A percentile compares a stretch with the other conserved stretches of the same genome.
Evolutionary conservation across 2,329 filamentous ascomycete species (phyloP).

Genomic region (Penicillium capsulatum): DNA sequence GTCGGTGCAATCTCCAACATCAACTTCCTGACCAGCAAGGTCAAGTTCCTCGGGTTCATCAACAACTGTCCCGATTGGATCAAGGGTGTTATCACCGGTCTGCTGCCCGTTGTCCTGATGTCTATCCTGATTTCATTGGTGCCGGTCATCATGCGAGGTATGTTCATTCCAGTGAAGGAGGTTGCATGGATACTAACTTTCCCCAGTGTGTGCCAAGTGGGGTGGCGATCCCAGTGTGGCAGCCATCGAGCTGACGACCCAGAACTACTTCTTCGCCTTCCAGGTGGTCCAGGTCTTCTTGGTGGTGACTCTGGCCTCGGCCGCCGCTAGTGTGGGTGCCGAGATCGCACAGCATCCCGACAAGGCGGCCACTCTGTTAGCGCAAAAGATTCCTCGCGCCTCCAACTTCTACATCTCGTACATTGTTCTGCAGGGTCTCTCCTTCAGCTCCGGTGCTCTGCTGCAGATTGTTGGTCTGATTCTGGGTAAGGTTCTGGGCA

Average conservation of each 20-base stretch:
- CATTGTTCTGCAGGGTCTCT: constrained; percentile 86
- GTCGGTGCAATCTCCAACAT: constrained; percentile 87
- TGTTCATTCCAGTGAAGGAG: constrained; percentile 36
- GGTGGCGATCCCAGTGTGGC: constrained; percentile 76
- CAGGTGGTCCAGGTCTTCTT: constrained; percentile 84
- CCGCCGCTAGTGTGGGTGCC: constrained; percentile 66
- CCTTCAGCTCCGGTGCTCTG: constrained; percentile 68
- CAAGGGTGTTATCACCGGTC: constrained; percentile 75
- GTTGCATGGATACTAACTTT: constrained; percentile 7
- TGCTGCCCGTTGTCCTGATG: constrained; percentile 74
- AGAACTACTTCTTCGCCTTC: constrained; percentile 76
- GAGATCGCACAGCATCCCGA: constrained; percentile 61
- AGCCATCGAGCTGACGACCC: constrained; percentile 79
- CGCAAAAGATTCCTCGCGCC: constrained; percentile 70
- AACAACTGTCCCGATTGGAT: constrained; percentile 65
- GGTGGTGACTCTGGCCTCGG: constrained; percentile 75
- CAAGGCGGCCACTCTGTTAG: constrained; percentile 61
- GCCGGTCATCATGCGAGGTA: constrained; percentile 72
- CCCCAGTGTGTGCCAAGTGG: constrained; percentile 66
- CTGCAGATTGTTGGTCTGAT: constrained; percentile 71
- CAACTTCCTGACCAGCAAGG: constrained; percentile 57
- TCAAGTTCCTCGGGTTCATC: constrained; percentile 71
- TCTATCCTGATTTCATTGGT: constrained; percentile 82
- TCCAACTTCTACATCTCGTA: constrained; percentile 96
- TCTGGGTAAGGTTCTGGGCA: constrained; percentile 69